Base-by-base conservation (phyloP, 192 early-diverging fungal genomes). In the Linnemannia zychae region DNA sequence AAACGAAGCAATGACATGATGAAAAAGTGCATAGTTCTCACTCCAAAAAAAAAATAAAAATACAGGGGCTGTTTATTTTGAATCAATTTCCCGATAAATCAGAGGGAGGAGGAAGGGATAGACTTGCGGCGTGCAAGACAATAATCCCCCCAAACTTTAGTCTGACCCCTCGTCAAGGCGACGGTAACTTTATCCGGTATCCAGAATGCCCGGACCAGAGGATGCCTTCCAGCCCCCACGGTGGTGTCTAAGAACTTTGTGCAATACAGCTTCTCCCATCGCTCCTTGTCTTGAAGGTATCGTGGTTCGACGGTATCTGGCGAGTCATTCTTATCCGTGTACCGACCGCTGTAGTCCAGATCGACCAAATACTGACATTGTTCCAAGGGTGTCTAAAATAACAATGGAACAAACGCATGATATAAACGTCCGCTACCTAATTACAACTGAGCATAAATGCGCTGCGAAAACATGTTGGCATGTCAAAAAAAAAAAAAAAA, bases 261-360 rank as follows among this genome's bases (percentile, higher is more conserved):
- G 78, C 95, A 96, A 5, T 77, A 68, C 28, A 95, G 28, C 17
- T 79, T 76, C 12, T 91, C 89, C 95, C 95, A 96, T 7, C 72
- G 77, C 13, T 87, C 77, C 36, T 86, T 90, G 76, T 92, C 88
- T 28, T 88, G 72, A 17, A 91, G 85, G 75, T 94, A 93, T 11
- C 88, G 72, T 13, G 89, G 91, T 57, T 95, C 91, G 53, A 74
- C 46, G 40, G 24, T 12, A 20, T 74, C 72, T 38, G 76, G 36
- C 15, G 71, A 20, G 17, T 47, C 31, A 17, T 79, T 20, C 2
- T 77, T 34, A 6, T 71, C 60, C 12, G 20, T 33, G 16, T 20
- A n/a, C 5, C 82, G 82, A 34, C 83, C 83, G 36, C 77, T 76
- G 34, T 76, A 85, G 31, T 85, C 83, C n/a, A 85, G 69, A 37